Base-by-base conservation (phyloP, 345 rosid species). In the Salix koriyanagi region DNA sequence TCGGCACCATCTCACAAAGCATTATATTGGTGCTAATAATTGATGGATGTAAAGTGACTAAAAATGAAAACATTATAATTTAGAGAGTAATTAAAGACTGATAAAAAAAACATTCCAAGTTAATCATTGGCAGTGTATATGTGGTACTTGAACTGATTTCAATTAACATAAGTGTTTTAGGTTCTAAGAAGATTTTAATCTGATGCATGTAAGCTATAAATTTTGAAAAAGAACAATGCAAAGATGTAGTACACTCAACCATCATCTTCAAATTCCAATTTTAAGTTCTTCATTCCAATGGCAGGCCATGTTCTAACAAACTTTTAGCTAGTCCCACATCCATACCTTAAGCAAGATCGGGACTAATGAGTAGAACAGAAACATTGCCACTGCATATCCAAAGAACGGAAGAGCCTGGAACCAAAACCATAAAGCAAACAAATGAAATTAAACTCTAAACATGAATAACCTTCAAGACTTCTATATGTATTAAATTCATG, bases 301-400 rank as follows among this genome's bases (percentile, higher is more conserved):
- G 48, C 26, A 16, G 11, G 65, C 25, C 71, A 75, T 70, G 23
- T 84, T 54, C 61, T 60, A 39, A 34, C 11, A 26, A 9, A 65
- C 26, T 44, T 37, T 30, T 64, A 66, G 37, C 26, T 75, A 64
- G 72, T 74, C 0, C n/a, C 18, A 65, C 75, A 64, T 69, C 34
- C 79, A 48, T 87, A 94, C 99, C 97, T 89, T 95, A 61, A 95
- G 97, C 81, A 93, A 82, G 73, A 95, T 64, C 0, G 97, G 89
- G 83, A 91, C 90, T 28, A 89, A 83, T 1, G 99, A 90, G 92
- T 95, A 91, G 67, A 90, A 95, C 32, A 93, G 78, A 86, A 95
- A 89, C 93, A 90, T 76, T 7, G 91, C 89, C 71, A 89, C 28
- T 2, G 97, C 71, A 65, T 85, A 84, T 76, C 94, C 91, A 72